Conservation (phyloP, 257 asterid genomes). For the Eucommia ulmoides region DNA sequence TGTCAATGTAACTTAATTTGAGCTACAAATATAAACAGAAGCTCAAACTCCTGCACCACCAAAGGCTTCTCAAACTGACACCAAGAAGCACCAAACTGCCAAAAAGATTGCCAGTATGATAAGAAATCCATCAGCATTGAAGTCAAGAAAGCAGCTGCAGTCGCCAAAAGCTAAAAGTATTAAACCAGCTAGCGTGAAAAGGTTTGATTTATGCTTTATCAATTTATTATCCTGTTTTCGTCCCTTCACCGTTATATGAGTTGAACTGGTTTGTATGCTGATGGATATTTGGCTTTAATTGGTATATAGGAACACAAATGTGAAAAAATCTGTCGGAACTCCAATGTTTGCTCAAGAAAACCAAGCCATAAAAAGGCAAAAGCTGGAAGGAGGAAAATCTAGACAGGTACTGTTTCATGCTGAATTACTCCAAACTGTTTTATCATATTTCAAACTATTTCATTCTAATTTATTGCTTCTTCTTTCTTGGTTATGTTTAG, state of each 20-base stretch:
- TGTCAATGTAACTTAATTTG: background rate
- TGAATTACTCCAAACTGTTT: too few relatives aligned
- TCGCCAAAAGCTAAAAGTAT: constrained; percentile 37
- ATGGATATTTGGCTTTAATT: background rate
- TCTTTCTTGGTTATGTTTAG: constrained; percentile 21
- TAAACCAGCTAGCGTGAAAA: constrained; percentile 44
- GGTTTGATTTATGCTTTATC: constrained; percentile 19
- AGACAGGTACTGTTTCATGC: constrained; percentile 52
- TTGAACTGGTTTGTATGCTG: background rate
- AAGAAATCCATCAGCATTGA: constrained; percentile 54
- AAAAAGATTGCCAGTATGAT: constrained; percentile 52
- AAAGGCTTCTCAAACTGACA: constrained; percentile 13
- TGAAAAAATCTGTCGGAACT: constrained; percentile 37
- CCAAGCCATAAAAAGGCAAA: constrained; percentile 88
- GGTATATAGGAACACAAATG: constrained; percentile 34
- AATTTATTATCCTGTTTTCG: background rate
- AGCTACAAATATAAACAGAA: constrained; percentile 14
- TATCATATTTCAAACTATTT: background rate
- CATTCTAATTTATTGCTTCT: background rate
- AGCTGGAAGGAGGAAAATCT: constrained; percentile 75
- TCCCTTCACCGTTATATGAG: background rate
- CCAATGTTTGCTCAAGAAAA: constrained; percentile 62
- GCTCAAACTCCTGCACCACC: constrained; percentile 59
- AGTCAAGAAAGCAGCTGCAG: constrained; percentile 33
- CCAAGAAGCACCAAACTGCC: constrained; percentile 44